phyloP scores from a whole-genome alignment of 164 flowering plant genomes.

The Vitis amurensis region DNA sequence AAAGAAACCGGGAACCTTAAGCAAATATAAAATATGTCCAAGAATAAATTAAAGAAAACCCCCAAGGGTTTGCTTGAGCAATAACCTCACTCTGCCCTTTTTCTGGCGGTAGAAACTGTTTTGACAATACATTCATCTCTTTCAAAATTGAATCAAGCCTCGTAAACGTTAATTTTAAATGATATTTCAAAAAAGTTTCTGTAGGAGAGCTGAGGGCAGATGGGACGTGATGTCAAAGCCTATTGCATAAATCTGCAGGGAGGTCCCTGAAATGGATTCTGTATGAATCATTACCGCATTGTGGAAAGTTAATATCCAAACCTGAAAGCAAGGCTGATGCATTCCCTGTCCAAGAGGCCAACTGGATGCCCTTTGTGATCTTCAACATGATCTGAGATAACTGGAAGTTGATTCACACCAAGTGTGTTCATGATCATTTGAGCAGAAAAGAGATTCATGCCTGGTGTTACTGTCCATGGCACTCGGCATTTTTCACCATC shows the following conservation, averaged over 20 bases:
- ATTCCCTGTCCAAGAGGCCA: conserved; percentile 71
- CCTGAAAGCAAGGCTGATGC: conserved; percentile 78
- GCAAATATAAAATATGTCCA: neutral
- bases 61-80: too few species aligned
- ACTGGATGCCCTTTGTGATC: conserved; percentile 37
- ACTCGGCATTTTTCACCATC: conserved; percentile 43
- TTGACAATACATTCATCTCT: too few species aligned
- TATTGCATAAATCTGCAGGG: neutral
- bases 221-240: neutral
- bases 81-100: too few species aligned
- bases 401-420: conserved; percentile 70
- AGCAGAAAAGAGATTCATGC: conserved; percentile 62
- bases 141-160: too few species aligned
- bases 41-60: neutral
- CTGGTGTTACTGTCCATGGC: conserved; percentile 61
- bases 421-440: conserved; percentile 50
- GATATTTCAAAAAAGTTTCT: too few species aligned
- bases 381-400: conserved; percentile 44
- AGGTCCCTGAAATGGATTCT: neutral
- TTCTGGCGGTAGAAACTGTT: too few species aligned
- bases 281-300: neutral
- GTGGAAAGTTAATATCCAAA: conserved; percentile 6
- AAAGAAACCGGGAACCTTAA: neutral
- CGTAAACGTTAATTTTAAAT: too few species aligned
- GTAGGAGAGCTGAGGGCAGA: neutral